Conservation (phyloP, 352 stramenopile genomes). For the Blastocystis sp. region DNA sequence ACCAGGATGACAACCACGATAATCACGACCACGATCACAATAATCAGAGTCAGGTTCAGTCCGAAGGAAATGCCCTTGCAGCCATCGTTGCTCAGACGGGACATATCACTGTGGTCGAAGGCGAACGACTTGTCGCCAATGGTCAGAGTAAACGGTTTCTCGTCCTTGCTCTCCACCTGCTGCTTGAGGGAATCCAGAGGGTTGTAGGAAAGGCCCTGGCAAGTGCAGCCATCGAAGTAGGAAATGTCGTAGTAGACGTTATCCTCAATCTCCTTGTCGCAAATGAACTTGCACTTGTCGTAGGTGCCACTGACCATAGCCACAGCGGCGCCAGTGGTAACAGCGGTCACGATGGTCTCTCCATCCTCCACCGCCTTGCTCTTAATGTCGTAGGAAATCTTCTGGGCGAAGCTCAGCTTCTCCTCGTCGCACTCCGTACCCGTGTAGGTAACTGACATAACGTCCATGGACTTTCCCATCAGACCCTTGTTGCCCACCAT, state of each 20-base stretch:
- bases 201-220: not conserved
- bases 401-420: constrained; percentile 9
- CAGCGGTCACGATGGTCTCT: not conserved
- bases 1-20: constrained; percentile 45
- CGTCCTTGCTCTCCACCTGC: not conserved
- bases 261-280: not conserved
- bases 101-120: not conserved
- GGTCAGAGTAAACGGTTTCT: not conserved
- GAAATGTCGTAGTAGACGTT: constrained; percentile 33
- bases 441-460: not conserved
- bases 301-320: not conserved
- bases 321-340: not conserved
- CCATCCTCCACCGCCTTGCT: not conserved
- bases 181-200: not conserved
- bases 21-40: constrained; percentile 40
- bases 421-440: constrained; percentile 39
- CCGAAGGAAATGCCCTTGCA: constrained; percentile 29
- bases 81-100: constrained; percentile 43
- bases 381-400: constrained; percentile 7
- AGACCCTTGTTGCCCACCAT: constrained; percentile 49
- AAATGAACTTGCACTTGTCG: not conserved
- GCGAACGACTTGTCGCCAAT: not conserved
- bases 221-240: not conserved
- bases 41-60: constrained; percentile 30
- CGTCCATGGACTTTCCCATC: constrained; percentile 29